phyloP scores from a whole-genome alignment of 306 rosid species.

The Medicago arabica region DNA sequence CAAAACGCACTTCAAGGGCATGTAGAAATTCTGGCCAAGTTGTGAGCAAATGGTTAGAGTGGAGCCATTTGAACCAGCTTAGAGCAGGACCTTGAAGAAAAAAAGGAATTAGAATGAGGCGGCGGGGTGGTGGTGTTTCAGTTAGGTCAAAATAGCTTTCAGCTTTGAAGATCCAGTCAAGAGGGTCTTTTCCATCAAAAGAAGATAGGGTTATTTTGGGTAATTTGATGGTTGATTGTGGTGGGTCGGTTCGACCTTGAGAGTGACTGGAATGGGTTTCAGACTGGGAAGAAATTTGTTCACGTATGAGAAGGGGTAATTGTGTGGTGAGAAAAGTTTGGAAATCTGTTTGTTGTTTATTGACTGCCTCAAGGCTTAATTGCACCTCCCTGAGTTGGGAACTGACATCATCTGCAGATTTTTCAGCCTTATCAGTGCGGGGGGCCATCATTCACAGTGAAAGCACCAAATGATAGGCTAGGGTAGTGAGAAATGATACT shows the following conservation, averaged over 20 bases:
- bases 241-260: not conserved
- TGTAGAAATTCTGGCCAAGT: not conserved
- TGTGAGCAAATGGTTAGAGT: not conserved
- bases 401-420: too few relatives aligned
- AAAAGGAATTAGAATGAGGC: not conserved
- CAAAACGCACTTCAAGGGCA: not conserved
- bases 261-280: too few relatives aligned
- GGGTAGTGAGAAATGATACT: not conserved
- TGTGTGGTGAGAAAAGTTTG: too few relatives aligned
- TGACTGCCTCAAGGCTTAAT: too few relatives aligned
- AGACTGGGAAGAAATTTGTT: too few relatives aligned
- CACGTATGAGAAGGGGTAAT: too few relatives aligned
- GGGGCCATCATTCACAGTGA: too few relatives aligned
- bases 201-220: not conserved
- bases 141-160: not conserved
- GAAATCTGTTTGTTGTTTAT: too few relatives aligned
- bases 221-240: not conserved
- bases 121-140: not conserved
- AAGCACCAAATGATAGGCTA: too few relatives aligned
- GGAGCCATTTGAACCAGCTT: not conserved
- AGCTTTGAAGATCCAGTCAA: not conserved
- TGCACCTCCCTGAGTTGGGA: too few relatives aligned
- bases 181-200: not conserved
- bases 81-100: not conserved
- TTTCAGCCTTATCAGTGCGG: too few relatives aligned